These are phyloP conservation scores for Aciculoconidium aculeatum DNA, from an alignment of 805 yeast genomes.

Conservation along the genomic window DNA sequence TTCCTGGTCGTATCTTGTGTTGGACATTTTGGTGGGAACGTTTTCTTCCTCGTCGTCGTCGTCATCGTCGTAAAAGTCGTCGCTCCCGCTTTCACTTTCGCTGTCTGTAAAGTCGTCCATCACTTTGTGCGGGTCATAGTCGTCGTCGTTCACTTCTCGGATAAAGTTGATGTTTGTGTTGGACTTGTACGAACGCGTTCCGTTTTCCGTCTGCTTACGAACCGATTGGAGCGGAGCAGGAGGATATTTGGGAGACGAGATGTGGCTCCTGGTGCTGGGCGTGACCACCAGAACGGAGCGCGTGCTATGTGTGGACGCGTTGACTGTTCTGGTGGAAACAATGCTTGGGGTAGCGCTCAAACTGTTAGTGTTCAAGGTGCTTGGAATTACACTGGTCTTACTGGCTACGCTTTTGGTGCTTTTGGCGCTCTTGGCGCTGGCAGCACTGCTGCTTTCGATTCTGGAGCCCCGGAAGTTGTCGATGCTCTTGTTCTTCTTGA, in stretches of 20 bases:
- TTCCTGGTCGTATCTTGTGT: slow-evolving; percentile 23
- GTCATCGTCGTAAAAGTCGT: slow-evolving; percentile 7
- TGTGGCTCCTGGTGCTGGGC: no score
- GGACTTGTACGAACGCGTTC: slow-evolving; percentile 9
- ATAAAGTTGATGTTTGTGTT: slow-evolving; percentile 19
- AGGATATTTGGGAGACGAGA: no score
- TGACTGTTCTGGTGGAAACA: no score
- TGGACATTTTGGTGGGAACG: slow-evolving; percentile 20
- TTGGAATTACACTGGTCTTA: not conserved
- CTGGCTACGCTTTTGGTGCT: not conserved
- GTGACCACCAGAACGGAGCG: no score
- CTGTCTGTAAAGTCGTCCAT: slow-evolving; percentile 3
- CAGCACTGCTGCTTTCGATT: not conserved
- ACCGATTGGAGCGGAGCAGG: no score
- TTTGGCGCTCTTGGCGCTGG: slow-evolving; percentile 1
- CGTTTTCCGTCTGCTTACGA: no score
- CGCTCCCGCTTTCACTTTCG: slow-evolving; percentile 4
- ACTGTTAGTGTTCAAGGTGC: not conserved
- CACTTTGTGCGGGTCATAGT: slow-evolving; percentile 5
- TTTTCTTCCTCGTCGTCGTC: slow-evolving; percentile 13
- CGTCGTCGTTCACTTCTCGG: slow-evolving; percentile 24
- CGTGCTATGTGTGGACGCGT: no score
- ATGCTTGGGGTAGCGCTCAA: no score
- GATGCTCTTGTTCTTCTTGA: slow-evolving; percentile 17
- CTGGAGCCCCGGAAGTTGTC: slow-evolving; percentile 12